These are phyloP conservation scores for Salix exigua DNA, from an alignment of 345 rosid species.

Conservation along the genomic window DNA sequence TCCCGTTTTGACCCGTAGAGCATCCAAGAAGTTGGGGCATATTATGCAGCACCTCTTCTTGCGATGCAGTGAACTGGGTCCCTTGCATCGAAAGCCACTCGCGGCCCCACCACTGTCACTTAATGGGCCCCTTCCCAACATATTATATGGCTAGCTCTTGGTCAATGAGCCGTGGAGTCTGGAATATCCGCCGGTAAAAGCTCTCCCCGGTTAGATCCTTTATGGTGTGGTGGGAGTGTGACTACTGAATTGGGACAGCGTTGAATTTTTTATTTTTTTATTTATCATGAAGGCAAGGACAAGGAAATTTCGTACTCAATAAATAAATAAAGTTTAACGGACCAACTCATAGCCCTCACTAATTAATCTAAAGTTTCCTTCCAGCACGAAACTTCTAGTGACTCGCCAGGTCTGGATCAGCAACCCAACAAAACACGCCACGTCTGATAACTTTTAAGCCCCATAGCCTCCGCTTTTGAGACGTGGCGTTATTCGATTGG, in stretches of 20 bases:
- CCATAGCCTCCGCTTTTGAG: not conserved
- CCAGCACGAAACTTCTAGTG: not conserved
- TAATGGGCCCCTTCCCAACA: not conserved
- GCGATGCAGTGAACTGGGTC: too few species aligned
- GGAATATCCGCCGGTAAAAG: not conserved
- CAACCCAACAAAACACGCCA: not conserved
- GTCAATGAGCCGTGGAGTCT: not conserved
- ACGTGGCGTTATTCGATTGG: slow-evolving; percentile 23
- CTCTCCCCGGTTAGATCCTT: not conserved
- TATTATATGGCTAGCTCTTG: not conserved
- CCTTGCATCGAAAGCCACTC: too few species aligned
- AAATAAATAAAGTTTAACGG: not conserved
- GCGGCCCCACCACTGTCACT: too few species aligned
- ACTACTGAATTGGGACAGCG: not conserved
- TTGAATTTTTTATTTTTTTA: not conserved
- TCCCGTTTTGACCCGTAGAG: too few species aligned
- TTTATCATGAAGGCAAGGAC: not conserved
- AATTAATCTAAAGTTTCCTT: not conserved
- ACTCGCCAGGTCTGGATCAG: not conserved
- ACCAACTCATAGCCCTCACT: not conserved
- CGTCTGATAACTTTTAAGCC: not conserved
- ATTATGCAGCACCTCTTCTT: too few species aligned
- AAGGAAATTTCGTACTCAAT: not conserved
- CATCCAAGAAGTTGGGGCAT: too few species aligned
- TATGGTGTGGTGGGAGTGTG: not conserved